A percentile compares a stretch with the other conserved stretches of the same genome.
These are phyloP conservation scores for Phytopythium cucurbitacearum DNA, from an alignment of 352 stramenopile genomes.

Conservation along the genomic window DNA sequence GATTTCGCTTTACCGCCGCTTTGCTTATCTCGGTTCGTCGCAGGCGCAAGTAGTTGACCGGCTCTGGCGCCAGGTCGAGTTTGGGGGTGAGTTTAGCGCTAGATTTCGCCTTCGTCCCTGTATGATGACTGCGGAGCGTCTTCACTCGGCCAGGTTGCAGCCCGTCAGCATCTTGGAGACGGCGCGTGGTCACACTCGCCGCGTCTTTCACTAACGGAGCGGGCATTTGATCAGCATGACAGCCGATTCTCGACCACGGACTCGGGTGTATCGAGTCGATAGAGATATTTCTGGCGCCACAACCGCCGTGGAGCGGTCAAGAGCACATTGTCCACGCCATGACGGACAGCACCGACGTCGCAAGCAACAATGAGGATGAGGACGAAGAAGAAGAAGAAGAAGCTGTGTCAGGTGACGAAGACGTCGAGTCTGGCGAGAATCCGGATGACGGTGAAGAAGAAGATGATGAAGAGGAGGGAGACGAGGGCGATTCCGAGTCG, in stretches of 20 bases:
- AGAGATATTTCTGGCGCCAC: no score
- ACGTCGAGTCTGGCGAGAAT: constrained; percentile 14
- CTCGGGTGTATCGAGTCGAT: no score
- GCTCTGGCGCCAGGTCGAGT: constrained; percentile 24
- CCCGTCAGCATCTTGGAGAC: no score
- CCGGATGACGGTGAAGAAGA: constrained; percentile 20
- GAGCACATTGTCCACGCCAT: background rate
- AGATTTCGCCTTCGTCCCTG: no score
- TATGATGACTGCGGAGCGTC: no score
- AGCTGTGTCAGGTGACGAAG: constrained; percentile 13
- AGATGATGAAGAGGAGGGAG: constrained; percentile 13
- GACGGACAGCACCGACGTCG: constrained; percentile 2
- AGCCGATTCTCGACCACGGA: no score
- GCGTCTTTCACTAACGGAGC: no score
- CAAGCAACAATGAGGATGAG: constrained; percentile 12
- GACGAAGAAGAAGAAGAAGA: constrained; percentile 19
- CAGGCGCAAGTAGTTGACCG: constrained; percentile 63
- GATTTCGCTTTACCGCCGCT: constrained; percentile 40
- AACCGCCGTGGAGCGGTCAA: background rate
- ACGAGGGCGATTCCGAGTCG: constrained; percentile 6
- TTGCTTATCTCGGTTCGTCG: constrained; percentile 56
- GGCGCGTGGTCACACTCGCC: no score
- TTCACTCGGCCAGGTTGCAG: no score
- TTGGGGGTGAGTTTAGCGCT: no score
- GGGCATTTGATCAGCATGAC: no score